Evolutionary conservation across 176 grass and related monocot genomes (phyloP), one percentile per base, ranked within the genome.

Genomic region (Oryza officinalis): DNA sequence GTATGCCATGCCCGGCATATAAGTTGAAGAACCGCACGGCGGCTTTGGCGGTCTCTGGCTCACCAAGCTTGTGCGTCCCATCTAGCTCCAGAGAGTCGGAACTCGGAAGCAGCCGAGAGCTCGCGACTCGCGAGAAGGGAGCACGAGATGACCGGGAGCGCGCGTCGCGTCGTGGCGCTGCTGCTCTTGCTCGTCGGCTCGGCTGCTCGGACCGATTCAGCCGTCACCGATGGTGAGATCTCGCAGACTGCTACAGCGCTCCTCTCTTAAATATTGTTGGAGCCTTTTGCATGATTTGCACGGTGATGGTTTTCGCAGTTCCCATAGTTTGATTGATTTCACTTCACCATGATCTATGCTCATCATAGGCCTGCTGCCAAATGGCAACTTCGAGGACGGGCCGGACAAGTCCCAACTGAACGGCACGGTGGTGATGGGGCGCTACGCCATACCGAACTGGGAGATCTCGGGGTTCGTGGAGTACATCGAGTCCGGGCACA

Each of bases 401-500:
- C 88, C 88, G 23, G 72, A 54, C 41, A 61, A 27, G 41, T 91
- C 75, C 44, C 64, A 91, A 43, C 33, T 91, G 71, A 86, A 88
- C 54, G 88, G 92, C 23, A 86, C 83, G 13, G 18, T 65, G 65
- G 83, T 91, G 76, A 60, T 13, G 38, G 67, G 59, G 0, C 79
- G 49, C 12, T 2, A 69, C 65, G 49, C 92, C 15, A 90, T 88
- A 30, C 83, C 80, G 4, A 2, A 10, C 4, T 94, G 92, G 92
- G 80, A 91, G 86, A 71, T 69, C 8, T 84, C 86, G 4, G 88
- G 92, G 35, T 84, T 86, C 86, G 86, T 94, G 83, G 92, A 94
- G 83, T 94, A 94, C 86, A 84, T 89, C 75, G 14, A 47, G 83
- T 80, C 83, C 4, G 89, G 92, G 20, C 83, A 84, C 57, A 18